Base-by-base conservation (phyloP, 2,329 filamentous ascomycete species). In the Microcyclosporella mali region DNA sequence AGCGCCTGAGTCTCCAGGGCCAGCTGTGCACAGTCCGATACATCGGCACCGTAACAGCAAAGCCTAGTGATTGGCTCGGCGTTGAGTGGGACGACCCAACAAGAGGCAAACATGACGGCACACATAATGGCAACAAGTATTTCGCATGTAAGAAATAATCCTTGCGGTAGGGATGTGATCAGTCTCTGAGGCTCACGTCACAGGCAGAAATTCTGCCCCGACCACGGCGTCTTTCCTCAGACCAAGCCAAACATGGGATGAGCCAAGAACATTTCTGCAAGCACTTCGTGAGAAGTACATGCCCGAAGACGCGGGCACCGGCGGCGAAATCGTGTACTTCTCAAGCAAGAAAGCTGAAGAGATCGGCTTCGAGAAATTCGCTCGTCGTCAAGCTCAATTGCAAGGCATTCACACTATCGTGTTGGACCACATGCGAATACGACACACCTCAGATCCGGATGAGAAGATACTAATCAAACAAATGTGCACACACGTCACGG, bases 1-100 rank as follows among this genome's bases (percentile, higher is more conserved):
- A 92, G 65, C 81, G 92, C 11, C 72, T 90, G 31, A 94, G 87
- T 3, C 94, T 85, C 57, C 81, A 84, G 52, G 80, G 79, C 25
- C 79, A 80, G 15, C 68, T 85, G 32, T 95, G 89, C 66, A 97
- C 90, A 1, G 76, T 97, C 45, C 82, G 88, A 48, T 97, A 89
- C 61, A 68, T 85, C 48, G 92, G 92, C 33, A 65, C 75, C 27
- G 84, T 97, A 6, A 73, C 78, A 38, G 85, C 84, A 53, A 89
- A 88, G 7, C 73, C 77, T 33, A 86, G 88, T 37, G 72, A 76
- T 50, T 97, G 90, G 89, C 75, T 97, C 27, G 92, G 92, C 35
- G 87, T 97, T 36, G 92, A 98, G 74, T 98, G 92, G 92, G 90
- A 97, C 66, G 86, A 95, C 63, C 71, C 81, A 43, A 75, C 73